Conservation (phyloP, 2,329 filamentous ascomycete genomes). For the Ilyonectria robusta region DNA sequence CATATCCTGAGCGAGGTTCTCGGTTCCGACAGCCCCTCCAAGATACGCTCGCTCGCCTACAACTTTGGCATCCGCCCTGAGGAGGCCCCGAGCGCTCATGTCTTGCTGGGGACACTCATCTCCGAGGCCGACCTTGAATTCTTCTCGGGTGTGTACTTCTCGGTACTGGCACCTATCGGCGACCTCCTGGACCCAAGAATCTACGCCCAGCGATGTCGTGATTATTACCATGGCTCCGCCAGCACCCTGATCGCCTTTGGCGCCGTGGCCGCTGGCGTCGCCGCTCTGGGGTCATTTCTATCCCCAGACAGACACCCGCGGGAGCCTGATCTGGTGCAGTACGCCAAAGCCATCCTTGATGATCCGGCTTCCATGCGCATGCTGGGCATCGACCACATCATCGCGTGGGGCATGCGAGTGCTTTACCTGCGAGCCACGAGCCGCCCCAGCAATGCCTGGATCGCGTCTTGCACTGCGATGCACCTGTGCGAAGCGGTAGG, state of each 20-base stretch:
- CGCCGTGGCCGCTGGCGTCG: constrained; percentile 41
- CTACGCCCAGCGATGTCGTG: constrained; percentile 35
- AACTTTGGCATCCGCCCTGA: constrained; percentile 44
- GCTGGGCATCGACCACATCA: constrained; percentile 37
- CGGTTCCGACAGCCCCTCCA: constrained; percentile 38
- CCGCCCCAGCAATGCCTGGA: constrained; percentile 43
- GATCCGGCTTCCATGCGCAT: constrained; percentile 41
- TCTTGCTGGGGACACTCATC: constrained; percentile 36
- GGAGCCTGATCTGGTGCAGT: constrained; percentile 39
- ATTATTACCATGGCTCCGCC: constrained; percentile 34
- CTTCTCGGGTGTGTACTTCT: constrained; percentile 38
- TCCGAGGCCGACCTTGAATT: constrained; percentile 36
- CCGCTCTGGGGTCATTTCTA: constrained; percentile 43
- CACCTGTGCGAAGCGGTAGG: constrained; percentile 42
- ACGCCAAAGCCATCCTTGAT: constrained; percentile 42
- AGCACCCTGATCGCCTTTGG: constrained; percentile 35
- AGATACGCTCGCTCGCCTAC: constrained; percentile 38
- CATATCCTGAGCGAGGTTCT: constrained; percentile 35
- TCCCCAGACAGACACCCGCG: constrained; percentile 35
- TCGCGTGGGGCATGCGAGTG: constrained; percentile 39
- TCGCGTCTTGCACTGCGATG: constrained; percentile 42
- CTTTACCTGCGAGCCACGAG: constrained; percentile 41
- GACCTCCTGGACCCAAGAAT: constrained; percentile 32
- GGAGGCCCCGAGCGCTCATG: constrained; percentile 29
- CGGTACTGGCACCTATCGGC: constrained; percentile 35